Conservation (phyloP, 441 rosid genomes). For the Populus trichocarpa region DNA sequence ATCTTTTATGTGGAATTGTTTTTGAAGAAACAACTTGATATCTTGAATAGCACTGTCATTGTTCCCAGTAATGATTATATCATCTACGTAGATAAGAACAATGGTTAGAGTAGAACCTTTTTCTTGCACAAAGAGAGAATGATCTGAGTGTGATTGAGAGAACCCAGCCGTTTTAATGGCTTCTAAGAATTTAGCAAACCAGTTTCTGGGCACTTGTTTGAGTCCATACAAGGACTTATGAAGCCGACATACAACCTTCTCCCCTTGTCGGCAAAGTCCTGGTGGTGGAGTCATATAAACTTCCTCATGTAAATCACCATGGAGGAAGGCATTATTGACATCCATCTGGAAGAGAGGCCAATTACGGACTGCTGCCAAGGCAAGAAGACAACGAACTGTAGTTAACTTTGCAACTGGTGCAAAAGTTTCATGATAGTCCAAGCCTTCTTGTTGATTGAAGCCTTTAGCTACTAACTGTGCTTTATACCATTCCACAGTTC, state of each 20-base stretch:
- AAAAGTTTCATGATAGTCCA: background rate
- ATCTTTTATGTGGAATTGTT: background rate
- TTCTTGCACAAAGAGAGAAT: background rate
- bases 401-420: background rate
- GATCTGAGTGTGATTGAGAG: background rate
- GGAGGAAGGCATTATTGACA: too few relatives aligned
- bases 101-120: background rate
- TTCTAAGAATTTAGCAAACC: background rate
- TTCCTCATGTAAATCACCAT: background rate
- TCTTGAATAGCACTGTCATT: background rate
- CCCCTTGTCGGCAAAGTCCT: background rate
- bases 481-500: fast-evolving
- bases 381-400: background rate
- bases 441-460: background rate
- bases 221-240: background rate
- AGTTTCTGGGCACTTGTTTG: background rate
- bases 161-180: fast-evolving
- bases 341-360: background rate
- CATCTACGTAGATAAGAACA: background rate
- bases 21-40: fast-evolving
- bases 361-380: too few relatives aligned
- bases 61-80: background rate
- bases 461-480: background rate
- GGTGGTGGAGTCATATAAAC: background rate
- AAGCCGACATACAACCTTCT: background rate